phyloP scores from a whole-genome alignment of 1,284 basidiomycete species.

The Marasmius fiardii region DNA sequence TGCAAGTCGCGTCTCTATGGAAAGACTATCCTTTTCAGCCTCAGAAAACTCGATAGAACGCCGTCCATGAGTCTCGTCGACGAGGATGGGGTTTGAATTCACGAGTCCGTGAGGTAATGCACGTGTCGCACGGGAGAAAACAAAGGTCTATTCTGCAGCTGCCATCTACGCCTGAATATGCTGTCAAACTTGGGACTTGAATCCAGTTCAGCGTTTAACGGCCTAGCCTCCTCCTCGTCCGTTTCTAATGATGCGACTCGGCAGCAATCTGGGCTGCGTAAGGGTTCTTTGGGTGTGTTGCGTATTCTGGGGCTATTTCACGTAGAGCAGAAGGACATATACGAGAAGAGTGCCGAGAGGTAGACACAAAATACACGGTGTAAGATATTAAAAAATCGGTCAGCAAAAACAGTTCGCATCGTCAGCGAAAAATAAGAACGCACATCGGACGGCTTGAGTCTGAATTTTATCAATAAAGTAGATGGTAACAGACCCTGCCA shows the following conservation, averaged over 20 bases:
- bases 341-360: slow-evolving; percentile 8
- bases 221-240: not conserved
- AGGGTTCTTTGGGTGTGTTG: slow-evolving; percentile 75
- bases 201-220: too few relatives aligned
- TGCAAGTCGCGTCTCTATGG: too few relatives aligned
- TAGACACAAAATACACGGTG: slow-evolving; percentile 11
- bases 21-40: too few relatives aligned
- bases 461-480: slow-evolving; percentile 66
- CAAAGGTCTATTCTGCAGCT: too few relatives aligned
- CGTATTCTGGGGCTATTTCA: slow-evolving; percentile 57
- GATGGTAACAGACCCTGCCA: slow-evolving; percentile 58
- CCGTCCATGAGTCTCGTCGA: too few relatives aligned
- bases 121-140: too few relatives aligned
- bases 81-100: too few relatives aligned
- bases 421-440: slow-evolving; percentile 10
- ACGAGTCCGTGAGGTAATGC: too few relatives aligned
- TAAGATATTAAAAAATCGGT: not conserved
- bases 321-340: not conserved
- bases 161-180: too few relatives aligned
- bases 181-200: too few relatives aligned
- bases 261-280: slow-evolving; percentile 73
- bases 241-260: slow-evolving; percentile 24
- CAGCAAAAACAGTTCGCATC: not conserved
- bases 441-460: slow-evolving; percentile 63
- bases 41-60: too few relatives aligned